Evolutionary conservation across 2,329 filamentous ascomycete species (phyloP).

Genomic region (Aspergillus eucalypticola): DNA sequence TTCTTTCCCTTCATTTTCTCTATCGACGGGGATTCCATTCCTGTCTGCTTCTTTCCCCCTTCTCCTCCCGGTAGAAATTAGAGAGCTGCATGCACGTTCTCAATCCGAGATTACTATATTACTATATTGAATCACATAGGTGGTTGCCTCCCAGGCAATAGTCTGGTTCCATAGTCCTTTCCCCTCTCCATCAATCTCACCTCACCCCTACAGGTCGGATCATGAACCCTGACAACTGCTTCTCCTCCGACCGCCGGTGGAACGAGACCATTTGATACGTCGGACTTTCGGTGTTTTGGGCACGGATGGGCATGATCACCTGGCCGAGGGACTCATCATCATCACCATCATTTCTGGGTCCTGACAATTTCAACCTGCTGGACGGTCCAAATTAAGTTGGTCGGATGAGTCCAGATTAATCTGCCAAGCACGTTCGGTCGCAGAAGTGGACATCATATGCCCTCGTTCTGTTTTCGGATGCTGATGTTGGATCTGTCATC

Average conservation of each 20-base stretch:
- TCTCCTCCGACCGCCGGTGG: not conserved
- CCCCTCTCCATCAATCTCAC: not conserved
- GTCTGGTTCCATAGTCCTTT: not conserved
- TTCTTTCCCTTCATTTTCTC: not conserved
- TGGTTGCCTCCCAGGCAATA: not conserved
- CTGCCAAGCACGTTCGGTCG: slow-evolving; percentile 2
- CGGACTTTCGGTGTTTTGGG: slow-evolving; percentile 16
- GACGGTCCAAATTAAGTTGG: slow-evolving; percentile 8
- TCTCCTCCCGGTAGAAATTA: not conserved
- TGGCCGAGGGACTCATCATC: slow-evolving; percentile 3
- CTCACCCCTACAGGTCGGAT: not conserved
- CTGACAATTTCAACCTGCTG: slow-evolving; percentile 6
- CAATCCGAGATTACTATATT: not conserved
- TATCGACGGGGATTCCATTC: not conserved
- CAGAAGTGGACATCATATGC: not conserved
- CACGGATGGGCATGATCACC: slow-evolving; percentile 14
- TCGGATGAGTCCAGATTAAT: not conserved
- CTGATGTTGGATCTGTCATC: not conserved
- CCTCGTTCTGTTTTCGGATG: not conserved
- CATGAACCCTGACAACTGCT: not conserved
- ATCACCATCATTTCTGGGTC: not conserved
- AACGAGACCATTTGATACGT: slow-evolving; percentile 2
- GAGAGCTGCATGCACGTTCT: not conserved
- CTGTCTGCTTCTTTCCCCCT: not conserved
- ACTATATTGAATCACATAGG: not conserved